These are phyloP conservation scores for Drosera capensis DNA, from an alignment of 148 eudicot species.

Conservation along the genomic window DNA sequence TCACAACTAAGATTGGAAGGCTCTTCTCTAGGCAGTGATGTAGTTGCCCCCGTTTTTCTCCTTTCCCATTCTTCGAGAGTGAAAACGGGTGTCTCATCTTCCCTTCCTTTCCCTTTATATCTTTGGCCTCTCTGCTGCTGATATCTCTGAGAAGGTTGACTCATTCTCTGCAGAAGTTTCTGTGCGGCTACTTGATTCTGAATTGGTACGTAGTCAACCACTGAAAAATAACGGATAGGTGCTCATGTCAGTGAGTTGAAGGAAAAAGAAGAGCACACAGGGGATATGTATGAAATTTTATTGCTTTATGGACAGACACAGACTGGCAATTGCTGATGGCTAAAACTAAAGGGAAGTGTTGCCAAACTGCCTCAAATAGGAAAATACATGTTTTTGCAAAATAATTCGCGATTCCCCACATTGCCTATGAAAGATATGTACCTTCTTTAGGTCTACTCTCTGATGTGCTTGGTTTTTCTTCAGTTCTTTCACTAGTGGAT, in stretches of 20 bases:
- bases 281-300: neutral
- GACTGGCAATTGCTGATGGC: no score
- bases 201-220: constrained; percentile 52
- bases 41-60: constrained; percentile 40
- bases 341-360: no score
- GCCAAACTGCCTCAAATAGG: no score
- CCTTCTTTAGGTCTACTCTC: constrained; percentile 74
- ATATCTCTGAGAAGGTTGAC: constrained; percentile 24
- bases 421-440: constrained; percentile 4
- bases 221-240: constrained; percentile 22
- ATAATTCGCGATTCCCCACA: neutral
- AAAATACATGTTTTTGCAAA: neutral
- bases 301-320: neutral
- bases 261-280: neutral
- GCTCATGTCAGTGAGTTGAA: neutral
- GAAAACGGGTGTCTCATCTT: constrained; percentile 48
- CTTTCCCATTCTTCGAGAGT: constrained; percentile 91
- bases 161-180: constrained; percentile 75
- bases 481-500: constrained; percentile 24
- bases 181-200: constrained; percentile 93
- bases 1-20: constrained; percentile 35
- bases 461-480: constrained; percentile 33
- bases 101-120: constrained; percentile 35
- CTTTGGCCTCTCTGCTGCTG: constrained; percentile 36
- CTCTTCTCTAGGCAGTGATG: constrained; percentile 16